A percentile compares a stretch with the other conserved stretches of the same genome.
phyloP scores from a whole-genome alignment of 768 basidiomycete genomes.

The Tylopilus felleus region DNA sequence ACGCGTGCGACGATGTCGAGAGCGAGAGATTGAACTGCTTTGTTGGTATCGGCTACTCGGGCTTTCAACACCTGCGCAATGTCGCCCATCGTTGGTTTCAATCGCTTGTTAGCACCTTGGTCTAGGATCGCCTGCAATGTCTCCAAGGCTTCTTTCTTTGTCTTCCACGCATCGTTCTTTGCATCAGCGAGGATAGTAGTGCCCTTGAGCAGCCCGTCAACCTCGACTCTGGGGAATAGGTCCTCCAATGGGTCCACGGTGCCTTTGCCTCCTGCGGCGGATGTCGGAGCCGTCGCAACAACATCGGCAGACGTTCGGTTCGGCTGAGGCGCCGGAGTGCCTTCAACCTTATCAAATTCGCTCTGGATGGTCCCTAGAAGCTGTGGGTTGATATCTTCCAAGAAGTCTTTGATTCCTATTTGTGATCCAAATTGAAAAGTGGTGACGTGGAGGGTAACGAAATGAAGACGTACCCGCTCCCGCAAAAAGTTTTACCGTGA shows the following conservation, averaged over 20 bases:
- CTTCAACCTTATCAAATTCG: conserved; percentile 93
- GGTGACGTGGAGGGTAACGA: background rate
- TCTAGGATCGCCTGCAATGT: conserved; percentile 78
- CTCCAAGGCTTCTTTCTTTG: conserved; percentile 93
- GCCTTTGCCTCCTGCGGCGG: conserved; percentile 40
- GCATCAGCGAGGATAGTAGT: conserved; percentile 79
- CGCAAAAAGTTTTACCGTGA: conserved; percentile 88
- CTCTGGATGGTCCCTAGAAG: conserved; percentile 82
- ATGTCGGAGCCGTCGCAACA: conserved; percentile 43
- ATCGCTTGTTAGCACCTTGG: conserved; percentile 85
- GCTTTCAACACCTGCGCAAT: conserved; percentile 86
- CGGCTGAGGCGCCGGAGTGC: conserved; percentile 72
- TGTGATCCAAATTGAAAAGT: conserved; percentile 10
- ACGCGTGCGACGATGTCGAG: conserved; percentile 88
- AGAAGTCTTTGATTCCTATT: conserved; percentile 83
- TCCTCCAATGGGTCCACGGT: conserved; percentile 80
- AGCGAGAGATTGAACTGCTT: conserved; percentile 86
- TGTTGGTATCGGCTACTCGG: conserved; percentile 88
- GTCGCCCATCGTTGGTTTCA: conserved; percentile 92
- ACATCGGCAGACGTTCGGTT: conserved; percentile 76
- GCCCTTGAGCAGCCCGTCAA: conserved; percentile 80
- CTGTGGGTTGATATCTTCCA: conserved; percentile 94
- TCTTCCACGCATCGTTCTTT: conserved; percentile 96
- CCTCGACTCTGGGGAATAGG: conserved; percentile 91
- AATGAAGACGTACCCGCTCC: conserved; percentile 63